Conservation (phyloP, 129 eudicot genomes). For the Tanacetum coccineum region DNA sequence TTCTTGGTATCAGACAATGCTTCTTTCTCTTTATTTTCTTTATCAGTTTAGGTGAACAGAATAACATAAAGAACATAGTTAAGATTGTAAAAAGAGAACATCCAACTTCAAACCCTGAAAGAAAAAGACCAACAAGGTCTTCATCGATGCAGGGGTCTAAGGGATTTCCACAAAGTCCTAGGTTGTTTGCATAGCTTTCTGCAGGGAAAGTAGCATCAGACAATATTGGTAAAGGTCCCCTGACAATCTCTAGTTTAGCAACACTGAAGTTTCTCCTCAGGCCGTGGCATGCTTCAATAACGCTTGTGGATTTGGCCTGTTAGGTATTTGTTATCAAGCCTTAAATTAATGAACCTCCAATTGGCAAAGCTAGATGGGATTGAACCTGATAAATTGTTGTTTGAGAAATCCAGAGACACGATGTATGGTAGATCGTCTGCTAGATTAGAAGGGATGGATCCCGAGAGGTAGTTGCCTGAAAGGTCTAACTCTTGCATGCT, state of each 20-base stretch:
- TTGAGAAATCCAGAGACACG: neutral
- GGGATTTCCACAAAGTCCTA: neutral
- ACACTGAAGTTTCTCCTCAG: constrained; percentile 31
- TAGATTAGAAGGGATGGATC: neutral
- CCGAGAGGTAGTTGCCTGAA: neutral
- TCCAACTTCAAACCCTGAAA: too few relatives aligned
- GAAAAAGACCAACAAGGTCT: too few relatives aligned
- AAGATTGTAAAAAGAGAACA: too few relatives aligned
- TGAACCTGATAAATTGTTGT: neutral
- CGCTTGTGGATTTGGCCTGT: constrained; percentile 21
- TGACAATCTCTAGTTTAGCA: constrained; percentile 22
- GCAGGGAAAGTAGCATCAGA: neutral
- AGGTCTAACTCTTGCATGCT: neutral
- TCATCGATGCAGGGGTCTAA: constrained; percentile 16
- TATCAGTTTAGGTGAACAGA: too few relatives aligned
- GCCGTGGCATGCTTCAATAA: neutral
- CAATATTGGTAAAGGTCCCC: neutral
- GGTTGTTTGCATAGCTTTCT: neutral
- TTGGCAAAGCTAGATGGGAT: neutral
- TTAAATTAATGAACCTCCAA: constrained; percentile 16
- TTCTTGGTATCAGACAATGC: too few relatives aligned
- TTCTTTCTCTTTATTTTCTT: too few relatives aligned
- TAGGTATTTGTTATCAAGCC: constrained; percentile 36
- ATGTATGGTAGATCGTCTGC: neutral
- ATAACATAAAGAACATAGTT: too few relatives aligned